Evolutionary conservation across 2,329 filamentous ascomycete species (phyloP).

Genomic region (Colletotrichum karsti): DNA sequence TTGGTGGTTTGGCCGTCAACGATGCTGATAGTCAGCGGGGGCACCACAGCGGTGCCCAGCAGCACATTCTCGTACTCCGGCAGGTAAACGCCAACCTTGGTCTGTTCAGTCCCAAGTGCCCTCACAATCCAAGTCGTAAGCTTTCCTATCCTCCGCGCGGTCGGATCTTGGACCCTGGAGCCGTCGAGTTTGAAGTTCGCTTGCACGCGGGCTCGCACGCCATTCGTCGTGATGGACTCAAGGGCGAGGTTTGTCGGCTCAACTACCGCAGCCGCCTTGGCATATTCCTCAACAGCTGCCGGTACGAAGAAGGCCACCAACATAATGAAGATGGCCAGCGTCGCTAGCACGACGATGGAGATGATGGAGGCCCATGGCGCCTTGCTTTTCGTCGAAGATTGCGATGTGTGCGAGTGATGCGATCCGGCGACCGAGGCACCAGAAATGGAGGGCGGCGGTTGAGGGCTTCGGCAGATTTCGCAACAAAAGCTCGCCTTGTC

Average conservation of each 20-base stretch:
- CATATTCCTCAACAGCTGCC: slow-evolving; percentile 84
- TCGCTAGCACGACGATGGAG: slow-evolving; percentile 72
- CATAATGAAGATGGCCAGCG: slow-evolving; percentile 74
- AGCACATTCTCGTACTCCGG: slow-evolving; percentile 84
- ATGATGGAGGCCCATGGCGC: slow-evolving; percentile 81
- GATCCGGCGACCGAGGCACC: slow-evolving; percentile 27
- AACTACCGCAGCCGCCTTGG: slow-evolving; percentile 82
- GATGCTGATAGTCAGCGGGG: slow-evolving; percentile 78
- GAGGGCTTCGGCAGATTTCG: slow-evolving; percentile 29
- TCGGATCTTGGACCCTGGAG: slow-evolving; percentile 74
- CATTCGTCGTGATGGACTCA: slow-evolving; percentile 81
- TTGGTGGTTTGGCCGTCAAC: slow-evolving; percentile 80
- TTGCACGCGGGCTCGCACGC: slow-evolving; percentile 81
- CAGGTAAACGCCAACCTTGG: slow-evolving; percentile 79
- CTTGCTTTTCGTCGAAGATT: slow-evolving; percentile 37
- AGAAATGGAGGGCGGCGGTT: not conserved
- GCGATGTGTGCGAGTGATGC: slow-evolving; percentile 28
- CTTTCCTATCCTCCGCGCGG: slow-evolving; percentile 78
- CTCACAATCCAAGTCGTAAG: slow-evolving; percentile 83
- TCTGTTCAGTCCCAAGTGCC: slow-evolving; percentile 77
- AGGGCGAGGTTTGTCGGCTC: slow-evolving; percentile 86
- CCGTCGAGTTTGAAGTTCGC: slow-evolving; percentile 86
- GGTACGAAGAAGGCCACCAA: slow-evolving; percentile 83
- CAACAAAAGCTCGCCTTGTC: slow-evolving; percentile 12
- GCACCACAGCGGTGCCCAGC: slow-evolving; percentile 80